Percentiles rank a stretch among this genome's conserved stretches.
These are phyloP conservation scores for Domatiomyces globalis DNA, from an alignment of 2,329 filamentous ascomycete species.

Conservation along the genomic window DNA sequence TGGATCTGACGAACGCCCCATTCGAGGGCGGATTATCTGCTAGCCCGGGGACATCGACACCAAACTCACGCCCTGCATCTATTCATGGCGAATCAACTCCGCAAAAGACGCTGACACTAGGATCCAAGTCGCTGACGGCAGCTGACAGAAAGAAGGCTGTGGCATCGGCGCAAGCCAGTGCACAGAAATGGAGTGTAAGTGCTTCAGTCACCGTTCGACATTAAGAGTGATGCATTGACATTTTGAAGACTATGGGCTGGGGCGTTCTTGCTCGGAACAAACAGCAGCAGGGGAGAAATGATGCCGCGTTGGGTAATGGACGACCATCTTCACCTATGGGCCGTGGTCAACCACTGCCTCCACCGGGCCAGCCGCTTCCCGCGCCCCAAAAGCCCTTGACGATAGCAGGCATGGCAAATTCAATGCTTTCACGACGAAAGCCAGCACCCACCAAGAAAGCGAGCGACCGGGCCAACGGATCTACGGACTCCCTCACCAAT, in stretches of 20 bases:
- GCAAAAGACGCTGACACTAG: slow-evolving; percentile 7
- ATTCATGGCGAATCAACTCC: slow-evolving; percentile 5
- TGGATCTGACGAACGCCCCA: neutral
- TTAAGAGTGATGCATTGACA: neutral
- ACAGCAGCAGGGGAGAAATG: slow-evolving; percentile 26
- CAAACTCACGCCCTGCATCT: slow-evolving; percentile 9
- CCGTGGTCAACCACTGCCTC: slow-evolving; percentile 65
- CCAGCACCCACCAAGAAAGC: slow-evolving; percentile 3
- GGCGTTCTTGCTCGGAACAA: slow-evolving; percentile 32
- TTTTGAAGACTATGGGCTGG: slow-evolving; percentile 17
- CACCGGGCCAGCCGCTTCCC: slow-evolving; percentile 65
- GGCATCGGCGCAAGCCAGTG: slow-evolving; percentile 38
- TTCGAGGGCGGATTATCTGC: neutral
- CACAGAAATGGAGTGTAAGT: slow-evolving; percentile 42
- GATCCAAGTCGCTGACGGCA: slow-evolving; percentile 17
- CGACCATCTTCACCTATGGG: slow-evolving; percentile 60
- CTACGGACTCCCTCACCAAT: slow-evolving; percentile 18
- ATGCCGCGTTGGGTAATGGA: slow-evolving; percentile 25
- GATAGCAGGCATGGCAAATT: slow-evolving; percentile 17
- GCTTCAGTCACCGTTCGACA: neutral
- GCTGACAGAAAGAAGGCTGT: slow-evolving; percentile 27
- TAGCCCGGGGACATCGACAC: slow-evolving; percentile 17
- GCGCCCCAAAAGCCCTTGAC: slow-evolving; percentile 45
- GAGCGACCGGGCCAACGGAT: neutral
- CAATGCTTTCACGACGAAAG: slow-evolving; percentile 20